phyloP scores from a whole-genome alignment of 1,139 yeast genomes.

The Candida sp. region DNA sequence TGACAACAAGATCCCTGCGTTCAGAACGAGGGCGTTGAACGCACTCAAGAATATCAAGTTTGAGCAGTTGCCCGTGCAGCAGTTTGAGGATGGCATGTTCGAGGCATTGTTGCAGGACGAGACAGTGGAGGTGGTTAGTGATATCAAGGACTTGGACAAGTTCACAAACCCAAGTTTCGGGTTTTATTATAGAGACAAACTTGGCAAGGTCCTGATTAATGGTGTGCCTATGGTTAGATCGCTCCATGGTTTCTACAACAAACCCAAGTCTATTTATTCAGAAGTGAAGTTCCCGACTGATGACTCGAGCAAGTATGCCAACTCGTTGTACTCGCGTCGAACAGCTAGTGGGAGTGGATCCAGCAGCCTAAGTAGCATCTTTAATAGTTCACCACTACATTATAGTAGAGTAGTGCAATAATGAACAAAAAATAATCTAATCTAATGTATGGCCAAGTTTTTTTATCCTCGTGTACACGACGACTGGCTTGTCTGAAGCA shows the following conservation, averaged over 20 bases:
- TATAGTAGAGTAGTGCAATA: neutral
- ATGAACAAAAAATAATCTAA: no score
- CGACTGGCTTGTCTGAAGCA: no score
- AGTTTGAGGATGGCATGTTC: constrained; percentile 2
- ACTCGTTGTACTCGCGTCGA: constrained; percentile 2
- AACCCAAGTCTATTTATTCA: neutral
- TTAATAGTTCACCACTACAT: constrained; percentile 7
- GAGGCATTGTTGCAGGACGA: constrained; percentile 4
- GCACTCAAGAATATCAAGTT: constrained; percentile 9
- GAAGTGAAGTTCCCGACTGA: constrained; percentile 7
- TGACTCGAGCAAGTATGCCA: neutral
- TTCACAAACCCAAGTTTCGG: constrained; percentile 7
- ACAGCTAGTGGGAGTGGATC: constrained; percentile 5
- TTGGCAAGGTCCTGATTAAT: constrained; percentile 4
- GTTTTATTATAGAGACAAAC: constrained; percentile 3
- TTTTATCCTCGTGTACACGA: neutral
- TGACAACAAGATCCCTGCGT: constrained; percentile 3
- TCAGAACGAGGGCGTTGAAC: constrained; percentile 7
- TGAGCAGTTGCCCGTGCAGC: constrained; percentile 6
- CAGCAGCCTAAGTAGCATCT: constrained; percentile 3
- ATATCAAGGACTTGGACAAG: constrained; percentile 1
- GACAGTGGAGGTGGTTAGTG: neutral
- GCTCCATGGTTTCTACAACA: constrained; percentile 6
- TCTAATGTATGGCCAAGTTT: neutral
- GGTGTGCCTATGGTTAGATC: constrained; percentile 4